A percentile compares a stretch with the other conserved stretches of the same genome.
phyloP scores from a whole-genome alignment of 1,139 yeast species.

The Trichomonascaceae sp. region DNA sequence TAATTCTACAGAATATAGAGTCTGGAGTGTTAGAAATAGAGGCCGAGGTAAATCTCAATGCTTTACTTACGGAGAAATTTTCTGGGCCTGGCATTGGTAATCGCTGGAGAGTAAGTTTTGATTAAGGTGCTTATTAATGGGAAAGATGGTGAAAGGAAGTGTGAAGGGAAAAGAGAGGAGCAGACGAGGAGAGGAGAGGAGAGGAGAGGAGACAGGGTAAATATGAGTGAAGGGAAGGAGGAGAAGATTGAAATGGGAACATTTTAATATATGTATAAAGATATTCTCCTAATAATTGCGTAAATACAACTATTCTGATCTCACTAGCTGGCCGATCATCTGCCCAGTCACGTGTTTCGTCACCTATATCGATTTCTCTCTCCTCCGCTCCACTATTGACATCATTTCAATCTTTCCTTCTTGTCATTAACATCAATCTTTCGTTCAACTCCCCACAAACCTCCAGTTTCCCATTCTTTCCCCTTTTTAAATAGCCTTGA shows the following conservation, averaged over 20 bases:
- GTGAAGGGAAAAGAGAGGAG: not conserved
- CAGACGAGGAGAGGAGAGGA: not conserved
- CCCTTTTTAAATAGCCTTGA: too few relatives aligned
- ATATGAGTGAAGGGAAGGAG: too few relatives aligned
- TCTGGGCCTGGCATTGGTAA: conserved; percentile 17
- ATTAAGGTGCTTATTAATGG: conserved; percentile 1
- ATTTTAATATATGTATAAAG: not conserved
- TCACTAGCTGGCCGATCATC: too few relatives aligned
- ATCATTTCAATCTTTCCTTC: not conserved
- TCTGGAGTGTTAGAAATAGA: conserved; percentile 14
- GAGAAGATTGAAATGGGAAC: not conserved
- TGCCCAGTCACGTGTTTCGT: not conserved
- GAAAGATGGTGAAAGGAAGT: not conserved
- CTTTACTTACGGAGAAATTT: conserved; percentile 17
- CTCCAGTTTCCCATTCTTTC: not conserved
- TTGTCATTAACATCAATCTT: not conserved
- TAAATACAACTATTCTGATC: too few relatives aligned
- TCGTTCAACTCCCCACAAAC: not conserved
- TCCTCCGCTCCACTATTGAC: not conserved
- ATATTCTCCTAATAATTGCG: too few relatives aligned
- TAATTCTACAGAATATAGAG: conserved; percentile 67
- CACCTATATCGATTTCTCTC: not conserved
- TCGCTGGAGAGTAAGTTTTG: not conserved
- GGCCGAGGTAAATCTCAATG: too few relatives aligned
- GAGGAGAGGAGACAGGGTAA: not conserved